Evolutionary conservation across 1,284 basidiomycete genomes (phyloP).

Genomic region (Pseudozyma tsukubaensis): DNA sequence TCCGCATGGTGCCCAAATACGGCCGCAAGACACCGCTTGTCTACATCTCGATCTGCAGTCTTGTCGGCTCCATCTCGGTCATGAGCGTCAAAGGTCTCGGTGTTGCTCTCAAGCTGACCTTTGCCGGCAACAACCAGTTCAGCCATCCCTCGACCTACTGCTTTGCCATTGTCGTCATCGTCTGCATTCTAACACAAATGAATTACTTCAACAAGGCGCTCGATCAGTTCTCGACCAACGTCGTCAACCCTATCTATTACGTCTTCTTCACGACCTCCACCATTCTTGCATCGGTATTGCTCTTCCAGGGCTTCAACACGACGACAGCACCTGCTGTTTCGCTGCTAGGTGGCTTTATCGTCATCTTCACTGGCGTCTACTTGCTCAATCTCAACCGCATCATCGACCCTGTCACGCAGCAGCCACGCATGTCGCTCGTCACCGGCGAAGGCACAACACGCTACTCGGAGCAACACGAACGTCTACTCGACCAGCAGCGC

Average conservation of each 20-base stretch:
- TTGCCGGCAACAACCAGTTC: constrained; percentile 95
- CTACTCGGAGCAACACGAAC: constrained; percentile 55
- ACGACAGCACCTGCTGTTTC: constrained; percentile 74
- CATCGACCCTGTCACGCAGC: constrained; percentile 59
- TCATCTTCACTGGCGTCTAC: constrained; percentile 68
- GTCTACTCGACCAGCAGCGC: constrained; percentile 52
- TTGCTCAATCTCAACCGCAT: constrained; percentile 66
- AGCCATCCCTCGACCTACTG: constrained; percentile 93
- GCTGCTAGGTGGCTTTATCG: constrained; percentile 65
- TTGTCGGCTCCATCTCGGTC: constrained; percentile 83
- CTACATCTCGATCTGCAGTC: constrained; percentile 92
- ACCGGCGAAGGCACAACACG: constrained; percentile 62
- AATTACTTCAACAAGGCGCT: constrained; percentile 99
- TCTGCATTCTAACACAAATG: constrained; percentile 95
- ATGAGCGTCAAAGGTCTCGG: constrained; percentile 98
- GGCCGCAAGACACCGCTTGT: constrained; percentile 89
- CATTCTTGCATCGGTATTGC: constrained; percentile 90
- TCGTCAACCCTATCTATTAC: constrained; percentile 98
- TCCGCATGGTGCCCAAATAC: constrained; percentile 84
- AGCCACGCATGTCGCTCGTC: constrained; percentile 62
- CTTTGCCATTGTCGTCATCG: constrained; percentile 83
- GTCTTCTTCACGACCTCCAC: constrained; percentile 98
- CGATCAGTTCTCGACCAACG: constrained; percentile 96
- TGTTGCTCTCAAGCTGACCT: constrained; percentile 92
- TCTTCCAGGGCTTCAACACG: constrained; percentile 97